These are phyloP conservation scores for Hymenoscyphus albidus DNA, from an alignment of 2,329 filamentous ascomycete species.

Conservation along the genomic window DNA sequence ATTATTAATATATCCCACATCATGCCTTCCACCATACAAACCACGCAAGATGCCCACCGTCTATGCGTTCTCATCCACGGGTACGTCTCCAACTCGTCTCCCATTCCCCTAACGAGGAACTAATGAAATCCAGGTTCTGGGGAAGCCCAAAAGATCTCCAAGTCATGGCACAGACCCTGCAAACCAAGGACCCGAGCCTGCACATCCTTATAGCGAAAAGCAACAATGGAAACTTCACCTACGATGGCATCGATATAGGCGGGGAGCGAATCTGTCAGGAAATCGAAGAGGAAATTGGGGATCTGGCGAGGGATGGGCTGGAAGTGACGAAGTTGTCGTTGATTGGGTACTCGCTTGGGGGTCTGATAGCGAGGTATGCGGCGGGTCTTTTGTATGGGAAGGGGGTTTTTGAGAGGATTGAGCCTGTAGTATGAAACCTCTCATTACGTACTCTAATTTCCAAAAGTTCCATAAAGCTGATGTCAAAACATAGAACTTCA, in stretches of 20 bases:
- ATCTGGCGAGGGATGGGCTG: slow-evolving; percentile 57
- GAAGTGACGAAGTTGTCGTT: slow-evolving; percentile 79
- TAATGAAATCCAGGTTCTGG: slow-evolving; percentile 56
- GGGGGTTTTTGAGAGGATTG: slow-evolving; percentile 72
- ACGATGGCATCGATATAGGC: slow-evolving; percentile 65
- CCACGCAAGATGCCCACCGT: slow-evolving; percentile 57
- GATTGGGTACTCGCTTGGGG: slow-evolving; percentile 85
- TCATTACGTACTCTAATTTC: no score
- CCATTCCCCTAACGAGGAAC: slow-evolving; percentile 1
- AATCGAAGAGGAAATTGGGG: slow-evolving; percentile 60
- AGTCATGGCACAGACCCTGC: slow-evolving; percentile 62
- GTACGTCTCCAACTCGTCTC: slow-evolving; percentile 22
- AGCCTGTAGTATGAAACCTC: slow-evolving; percentile 61
- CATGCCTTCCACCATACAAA: slow-evolving; percentile 46
- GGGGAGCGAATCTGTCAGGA: slow-evolving; percentile 64
- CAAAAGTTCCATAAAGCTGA: no score
- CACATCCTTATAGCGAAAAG: slow-evolving; percentile 69
- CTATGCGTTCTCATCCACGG: slow-evolving; percentile 76
- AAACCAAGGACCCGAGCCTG: slow-evolving; percentile 56
- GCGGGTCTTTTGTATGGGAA: slow-evolving; percentile 79
- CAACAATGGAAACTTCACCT: slow-evolving; percentile 69
- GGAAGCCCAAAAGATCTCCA: slow-evolving; percentile 72
- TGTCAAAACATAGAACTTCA: slow-evolving; percentile 66
- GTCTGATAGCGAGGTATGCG: slow-evolving; percentile 80
- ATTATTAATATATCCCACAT: slow-evolving; percentile 20